Evolutionary conservation across 345 rosid genomes (phyloP), one percentile per base, ranked within the genome.

Genomic region (Euphorbia peplus): DNA sequence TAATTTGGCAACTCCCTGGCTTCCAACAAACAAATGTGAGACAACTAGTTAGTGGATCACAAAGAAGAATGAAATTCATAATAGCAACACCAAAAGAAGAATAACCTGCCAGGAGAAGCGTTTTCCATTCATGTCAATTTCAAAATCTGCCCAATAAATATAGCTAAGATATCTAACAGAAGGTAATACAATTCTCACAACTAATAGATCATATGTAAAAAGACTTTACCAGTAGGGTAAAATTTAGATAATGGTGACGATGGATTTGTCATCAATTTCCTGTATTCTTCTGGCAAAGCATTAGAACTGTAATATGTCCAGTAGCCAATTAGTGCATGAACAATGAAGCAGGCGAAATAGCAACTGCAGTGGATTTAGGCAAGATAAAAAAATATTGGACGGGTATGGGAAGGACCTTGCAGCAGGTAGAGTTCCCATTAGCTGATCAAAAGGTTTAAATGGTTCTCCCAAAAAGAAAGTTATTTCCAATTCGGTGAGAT

Each of bases 61-160:
- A 71, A 48, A 32, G 4, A 64, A 32, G 28, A 28, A 19, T 7
- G 35, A 41, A 28, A 25, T 47, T 59, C 29, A 26, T 60, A 46
- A 4, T 2, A 16, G n/a, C 46, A 19, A 35, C 7, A 2, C 12
- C 19, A 3, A 53, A 15, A 52, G 25, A 72, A 71, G 37, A 70
- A 68, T 44, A 70, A 92, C 99, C 99, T 95, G 99, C 98, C 98
- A 95, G 21, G 98, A 83, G 42, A 88, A 92, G 67, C 95, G 96
- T 80, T 95, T 95, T 44, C 99, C 99, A 75, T 92, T 91, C 99
- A 95, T 90, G 85, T 95, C 99, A 64, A 90, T 75, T 76, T 90
- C 95, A 82, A 95, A 92, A 83, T 90, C 99, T 92, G 93, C 64
- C 54, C 76, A 10, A 78, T 15, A 73, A 64, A 66, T 44, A 73